Evolutionary conservation across 805 yeast species (phyloP).

Genomic region (Ogataea glucozyma): DNA sequence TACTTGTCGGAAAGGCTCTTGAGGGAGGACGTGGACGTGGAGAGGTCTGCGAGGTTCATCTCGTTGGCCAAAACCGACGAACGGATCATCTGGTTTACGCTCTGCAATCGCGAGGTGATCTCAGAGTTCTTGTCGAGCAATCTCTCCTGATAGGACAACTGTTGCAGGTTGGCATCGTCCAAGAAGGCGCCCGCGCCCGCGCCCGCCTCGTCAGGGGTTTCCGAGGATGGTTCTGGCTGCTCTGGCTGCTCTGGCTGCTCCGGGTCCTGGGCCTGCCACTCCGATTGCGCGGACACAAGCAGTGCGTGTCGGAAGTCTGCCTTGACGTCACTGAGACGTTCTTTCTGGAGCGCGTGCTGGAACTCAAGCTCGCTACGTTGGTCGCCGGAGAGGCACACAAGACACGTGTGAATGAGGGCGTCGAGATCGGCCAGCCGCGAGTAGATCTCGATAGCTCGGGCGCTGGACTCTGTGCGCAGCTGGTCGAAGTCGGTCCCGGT

Average conservation of each 20-base stretch:
- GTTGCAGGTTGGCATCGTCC: conserved; percentile 28
- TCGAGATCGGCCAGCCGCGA: conserved; percentile 20
- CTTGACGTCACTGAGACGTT: conserved; percentile 29
- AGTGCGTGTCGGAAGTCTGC: conserved; percentile 31
- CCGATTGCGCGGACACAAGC: conserved; percentile 26
- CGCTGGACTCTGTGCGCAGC: conserved; percentile 15
- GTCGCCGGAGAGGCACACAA: conserved; percentile 12
- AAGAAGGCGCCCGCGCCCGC: conserved; percentile 25
- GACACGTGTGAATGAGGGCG: conserved; percentile 13
- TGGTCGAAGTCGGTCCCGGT: conserved; percentile 15
- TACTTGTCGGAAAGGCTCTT: conserved; percentile 43
- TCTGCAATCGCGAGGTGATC: conserved; percentile 48
- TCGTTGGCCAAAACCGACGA: conserved; percentile 54
- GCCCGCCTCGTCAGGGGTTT: neutral
- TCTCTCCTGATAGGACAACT: conserved; percentile 40
- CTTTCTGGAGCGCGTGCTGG: conserved; percentile 21
- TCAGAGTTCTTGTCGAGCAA: conserved; percentile 46
- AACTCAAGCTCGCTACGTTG: conserved; percentile 11
- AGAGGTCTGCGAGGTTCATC: conserved; percentile 47
- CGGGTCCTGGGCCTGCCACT: conserved; percentile 16
- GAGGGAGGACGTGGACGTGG: conserved; percentile 47
- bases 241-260: conserved; percentile 8
- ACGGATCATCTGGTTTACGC: conserved; percentile 48
- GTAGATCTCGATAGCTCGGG: conserved; percentile 23
- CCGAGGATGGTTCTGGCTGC: too few species aligned